Percentiles rank a stretch among this genome's conserved stretches.
Evolutionary conservation across 1,139 yeast genomes (phyloP).

Genomic region (Magnusiomyces suaveolens): DNA sequence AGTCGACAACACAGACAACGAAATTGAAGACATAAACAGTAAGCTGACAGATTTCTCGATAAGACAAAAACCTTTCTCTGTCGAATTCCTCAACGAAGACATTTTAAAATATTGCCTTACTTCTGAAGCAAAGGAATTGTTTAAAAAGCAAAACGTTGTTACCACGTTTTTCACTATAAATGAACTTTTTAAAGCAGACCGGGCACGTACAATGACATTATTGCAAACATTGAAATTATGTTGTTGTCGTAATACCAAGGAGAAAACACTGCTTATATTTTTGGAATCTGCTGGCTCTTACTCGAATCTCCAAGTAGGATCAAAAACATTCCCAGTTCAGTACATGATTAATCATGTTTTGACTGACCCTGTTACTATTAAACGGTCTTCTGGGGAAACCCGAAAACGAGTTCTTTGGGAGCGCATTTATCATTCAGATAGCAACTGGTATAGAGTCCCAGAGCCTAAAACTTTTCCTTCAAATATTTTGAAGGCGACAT

Average conservation of each 20-base stretch:
- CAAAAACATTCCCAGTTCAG: constrained; percentile 71
- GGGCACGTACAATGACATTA: constrained; percentile 49
- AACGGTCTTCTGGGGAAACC: constrained; percentile 9
- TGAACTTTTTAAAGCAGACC: constrained; percentile 66
- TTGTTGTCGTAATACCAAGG: constrained; percentile 29
- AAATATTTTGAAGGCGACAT: background rate
- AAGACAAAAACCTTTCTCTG: background rate
- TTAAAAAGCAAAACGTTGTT: constrained; percentile 35
- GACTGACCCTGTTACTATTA: constrained; percentile 29
- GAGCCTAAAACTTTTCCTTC: constrained; percentile 22
- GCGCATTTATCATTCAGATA: constrained; percentile 53
- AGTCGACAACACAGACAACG: background rate
- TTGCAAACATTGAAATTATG: constrained; percentile 42
- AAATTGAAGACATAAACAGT: too few species aligned
- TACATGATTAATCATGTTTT: constrained; percentile 66
- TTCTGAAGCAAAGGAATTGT: constrained; percentile 5
- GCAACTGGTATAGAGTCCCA: constrained; percentile 70
- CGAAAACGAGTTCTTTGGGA: constrained; percentile 52
- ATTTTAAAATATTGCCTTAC: background rate
- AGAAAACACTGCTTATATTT: constrained; percentile 53
- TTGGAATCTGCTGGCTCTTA: constrained; percentile 88
- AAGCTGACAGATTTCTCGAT: background rate
- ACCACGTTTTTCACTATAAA: constrained; percentile 79
- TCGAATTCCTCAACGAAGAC: background rate
- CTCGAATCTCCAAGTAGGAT: constrained; percentile 68